These are phyloP conservation scores for Schwanniomyces sp. DNA, from an alignment of 805 yeast species.

Conservation along the genomic window DNA sequence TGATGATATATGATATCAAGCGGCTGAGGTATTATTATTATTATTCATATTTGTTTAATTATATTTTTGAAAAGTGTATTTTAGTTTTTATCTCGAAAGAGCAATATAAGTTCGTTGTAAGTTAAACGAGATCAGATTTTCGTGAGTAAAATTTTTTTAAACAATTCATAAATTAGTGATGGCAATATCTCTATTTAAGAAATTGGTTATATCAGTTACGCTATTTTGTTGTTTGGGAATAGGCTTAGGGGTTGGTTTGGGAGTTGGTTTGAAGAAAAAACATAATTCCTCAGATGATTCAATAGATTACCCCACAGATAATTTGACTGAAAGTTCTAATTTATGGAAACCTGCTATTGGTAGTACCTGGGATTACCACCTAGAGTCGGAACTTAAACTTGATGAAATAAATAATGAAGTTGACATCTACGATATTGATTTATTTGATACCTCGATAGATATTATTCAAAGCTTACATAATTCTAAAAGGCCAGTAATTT, in stretches of 20 bases:
- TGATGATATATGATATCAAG: no score
- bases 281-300: no score
- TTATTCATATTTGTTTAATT: no score
- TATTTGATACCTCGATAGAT: slow-evolving; percentile 14
- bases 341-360: slow-evolving; percentile 10
- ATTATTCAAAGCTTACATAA: slow-evolving; percentile 15
- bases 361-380: slow-evolving; percentile 20
- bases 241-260: slow-evolving; percentile 2
- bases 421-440: slow-evolving; percentile 22
- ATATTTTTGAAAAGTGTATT: no score
- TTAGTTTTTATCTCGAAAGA: no score
- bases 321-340: no score
- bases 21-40: no score
- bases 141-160: neutral
- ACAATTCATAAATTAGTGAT: neutral
- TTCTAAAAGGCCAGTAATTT: slow-evolving; percentile 19
- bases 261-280: slow-evolving; percentile 1
- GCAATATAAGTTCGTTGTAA: no score
- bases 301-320: no score
- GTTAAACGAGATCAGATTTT: neutral
- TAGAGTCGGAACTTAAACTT: slow-evolving; percentile 7
- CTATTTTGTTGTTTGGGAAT: neutral
- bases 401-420: slow-evolving; percentile 7
- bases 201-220: neutral
- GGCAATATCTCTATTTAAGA: neutral